Percentiles rank a stretch among this genome's conserved stretches.
Conservation (phyloP, 331 rosid genomes). For the Acacia concinna region DNA sequence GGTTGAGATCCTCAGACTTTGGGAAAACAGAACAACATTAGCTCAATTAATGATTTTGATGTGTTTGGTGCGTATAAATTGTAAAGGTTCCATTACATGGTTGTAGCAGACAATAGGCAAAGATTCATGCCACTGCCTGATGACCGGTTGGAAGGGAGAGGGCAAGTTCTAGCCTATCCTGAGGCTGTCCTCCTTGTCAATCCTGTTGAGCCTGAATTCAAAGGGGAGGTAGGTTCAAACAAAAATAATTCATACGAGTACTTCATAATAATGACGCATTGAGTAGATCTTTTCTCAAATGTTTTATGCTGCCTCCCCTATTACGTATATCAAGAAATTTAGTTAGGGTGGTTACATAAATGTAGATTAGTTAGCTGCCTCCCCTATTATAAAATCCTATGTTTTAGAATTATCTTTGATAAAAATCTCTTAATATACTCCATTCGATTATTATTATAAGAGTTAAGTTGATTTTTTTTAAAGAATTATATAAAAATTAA, state of each 20-base stretch:
- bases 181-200: conserved; percentile 79
- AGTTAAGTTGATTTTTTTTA: too few relatives aligned
- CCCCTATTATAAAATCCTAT: too few relatives aligned
- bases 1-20: background rate
- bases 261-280: background rate
- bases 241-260: background rate
- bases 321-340: too few relatives aligned
- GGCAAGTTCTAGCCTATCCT: conserved; percentile 64
- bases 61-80: background rate
- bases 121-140: conserved; percentile 86
- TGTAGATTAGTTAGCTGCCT: too few relatives aligned
- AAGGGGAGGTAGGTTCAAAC: conserved; percentile 62
- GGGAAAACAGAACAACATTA: background rate
- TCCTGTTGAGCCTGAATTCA: conserved; percentile 75
- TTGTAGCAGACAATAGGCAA: conserved; percentile 60
- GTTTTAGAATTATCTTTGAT: too few relatives aligned
- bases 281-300: too few relatives aligned
- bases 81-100: conserved; percentile 79
- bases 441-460: too few relatives aligned
- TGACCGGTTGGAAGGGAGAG: conserved; percentile 63
- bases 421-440: too few relatives aligned
- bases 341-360: too few relatives aligned
- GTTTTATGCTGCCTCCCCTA: too few relatives aligned
- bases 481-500: too few relatives aligned
- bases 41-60: background rate